Base-by-base conservation (phyloP, 1,284 basidiomycete species). In the Pascua guehoae region DNA sequence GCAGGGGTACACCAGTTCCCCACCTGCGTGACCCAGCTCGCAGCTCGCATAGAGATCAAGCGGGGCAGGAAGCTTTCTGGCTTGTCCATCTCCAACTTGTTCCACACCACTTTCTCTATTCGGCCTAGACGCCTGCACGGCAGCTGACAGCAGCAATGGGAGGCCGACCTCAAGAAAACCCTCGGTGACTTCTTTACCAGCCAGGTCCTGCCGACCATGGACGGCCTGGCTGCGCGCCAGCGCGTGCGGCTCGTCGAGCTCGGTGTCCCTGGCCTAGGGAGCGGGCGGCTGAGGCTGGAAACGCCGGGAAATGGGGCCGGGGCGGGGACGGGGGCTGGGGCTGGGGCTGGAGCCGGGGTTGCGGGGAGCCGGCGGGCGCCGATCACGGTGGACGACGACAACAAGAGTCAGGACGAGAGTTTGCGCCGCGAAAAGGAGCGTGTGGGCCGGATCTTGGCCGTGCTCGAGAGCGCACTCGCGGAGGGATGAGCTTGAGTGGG, bases 261-360 rank as follows among this genome's bases (percentile, higher is more conserved):
- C 12, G 73, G 71, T 15, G 70, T 72, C 7, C 71, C 73, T 4
- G 73, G 73, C 4, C 61, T 75, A 3, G 66, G 62, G 0, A 54
- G 53, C 8, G 66, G 24, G 24, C 3, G 4, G 24, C 24, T 32
- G 24, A 32, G 24, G 24, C 24, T 32, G 24, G 24, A 32, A 32
- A 32, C 24, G 24, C 24, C 24, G 24, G 62, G 18, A 52, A 38
- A 17, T n/a, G n/a, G n/a, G n/a, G n/a, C n/a, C n/a, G n/a, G n/a
- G n/a, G n/a, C n/a, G n/a, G n/a, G n/a, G n/a, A n/a, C n/a, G n/a
- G n/a, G n/a, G n/a, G n/a, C n/a, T n/a, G n/a, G n/a, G n/a, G n/a
- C n/a, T 32, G 3, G 24, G 24, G 24, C 24, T 32, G 24, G 24
- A 7, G 3, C 24, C 7, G 24, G 24, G 24, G 24, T 7, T 32